Percentiles rank a stretch among this genome's conserved stretches.
phyloP scores from a whole-genome alignment of 805 yeast genomes.

The Kuraishia ogatae region DNA sequence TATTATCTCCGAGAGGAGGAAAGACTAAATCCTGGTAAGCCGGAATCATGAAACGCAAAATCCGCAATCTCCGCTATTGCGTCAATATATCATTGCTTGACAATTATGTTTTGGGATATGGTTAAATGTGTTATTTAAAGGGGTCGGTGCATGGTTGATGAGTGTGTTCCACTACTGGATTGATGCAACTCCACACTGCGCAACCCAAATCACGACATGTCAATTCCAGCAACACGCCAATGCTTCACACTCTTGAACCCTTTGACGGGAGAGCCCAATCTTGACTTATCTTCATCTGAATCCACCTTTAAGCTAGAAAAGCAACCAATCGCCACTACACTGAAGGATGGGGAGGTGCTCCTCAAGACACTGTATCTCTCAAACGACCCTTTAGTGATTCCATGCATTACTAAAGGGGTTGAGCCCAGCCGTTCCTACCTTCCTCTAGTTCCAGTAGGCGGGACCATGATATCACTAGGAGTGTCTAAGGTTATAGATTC shows the following conservation, averaged over 20 bases:
- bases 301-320: slow-evolving; percentile 6
- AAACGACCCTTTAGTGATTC: slow-evolving; percentile 56
- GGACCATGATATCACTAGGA: slow-evolving; percentile 36
- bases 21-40: too few relatives aligned
- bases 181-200: too few relatives aligned
- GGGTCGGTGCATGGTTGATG: too few relatives aligned
- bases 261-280: neutral
- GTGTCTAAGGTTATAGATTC: slow-evolving; percentile 42
- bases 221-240: neutral
- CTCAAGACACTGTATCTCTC: slow-evolving; percentile 39
- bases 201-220: neutral
- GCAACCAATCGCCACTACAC: slow-evolving; percentile 9
- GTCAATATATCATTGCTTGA: too few relatives aligned
- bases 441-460: slow-evolving; percentile 27
- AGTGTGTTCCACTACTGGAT: too few relatives aligned
- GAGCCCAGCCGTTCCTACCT: slow-evolving; percentile 17
- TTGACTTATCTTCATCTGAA: neutral
- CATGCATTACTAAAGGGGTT: slow-evolving; percentile 37
- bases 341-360: slow-evolving; percentile 23
- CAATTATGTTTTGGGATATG: too few relatives aligned
- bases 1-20: too few relatives aligned
- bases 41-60: too few relatives aligned
- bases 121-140: too few relatives aligned
- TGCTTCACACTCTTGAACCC: neutral
- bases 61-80: too few relatives aligned